These are phyloP conservation scores for Stachybotrys elegans DNA, from an alignment of 2,329 filamentous ascomycete species.

Conservation along the genomic window DNA sequence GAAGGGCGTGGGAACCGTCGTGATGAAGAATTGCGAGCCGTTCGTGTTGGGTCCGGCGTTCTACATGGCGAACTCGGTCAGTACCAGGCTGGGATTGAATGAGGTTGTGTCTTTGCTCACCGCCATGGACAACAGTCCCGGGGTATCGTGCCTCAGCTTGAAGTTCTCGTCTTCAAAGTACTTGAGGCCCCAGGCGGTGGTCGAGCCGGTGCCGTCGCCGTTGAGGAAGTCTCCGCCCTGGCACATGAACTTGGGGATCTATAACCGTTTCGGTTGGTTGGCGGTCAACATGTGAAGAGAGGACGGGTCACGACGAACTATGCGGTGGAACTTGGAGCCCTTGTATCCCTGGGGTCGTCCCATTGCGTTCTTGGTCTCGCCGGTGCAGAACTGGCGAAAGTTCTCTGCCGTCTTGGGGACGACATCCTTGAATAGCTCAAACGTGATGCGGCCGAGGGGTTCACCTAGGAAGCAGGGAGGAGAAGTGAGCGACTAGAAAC, in stretches of 20 bases:
- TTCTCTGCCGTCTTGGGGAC: conserved; percentile 91
- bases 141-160: conserved; percentile 66
- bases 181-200: conserved; percentile 80
- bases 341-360: conserved; percentile 90
- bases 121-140: conserved; percentile 88
- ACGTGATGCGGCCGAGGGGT: conserved; percentile 78
- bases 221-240: conserved; percentile 96
- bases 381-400: conserved; percentile 95
- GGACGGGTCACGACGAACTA: conserved; percentile 52
- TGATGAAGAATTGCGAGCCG: conserved; percentile 97
- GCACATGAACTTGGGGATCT: conserved; percentile 97
- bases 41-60: conserved; percentile 92
- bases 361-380: conserved; percentile 74
- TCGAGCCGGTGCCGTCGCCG: conserved; percentile 84
- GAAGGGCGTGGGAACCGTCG: conserved; percentile 79
- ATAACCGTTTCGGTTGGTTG: not conserved
- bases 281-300: not conserved
- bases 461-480: conserved; percentile 53
- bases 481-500: conserved; percentile 2
- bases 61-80: conserved; percentile 35
- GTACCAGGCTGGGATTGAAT: conserved; percentile 3
- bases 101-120: conserved; percentile 50
- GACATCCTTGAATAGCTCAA: conserved; percentile 82
- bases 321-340: conserved; percentile 87
- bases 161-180: conserved; percentile 93